phyloP scores from a whole-genome alignment of 2,329 filamentous ascomycete species.

The Daldinia eschscholtzii region DNA sequence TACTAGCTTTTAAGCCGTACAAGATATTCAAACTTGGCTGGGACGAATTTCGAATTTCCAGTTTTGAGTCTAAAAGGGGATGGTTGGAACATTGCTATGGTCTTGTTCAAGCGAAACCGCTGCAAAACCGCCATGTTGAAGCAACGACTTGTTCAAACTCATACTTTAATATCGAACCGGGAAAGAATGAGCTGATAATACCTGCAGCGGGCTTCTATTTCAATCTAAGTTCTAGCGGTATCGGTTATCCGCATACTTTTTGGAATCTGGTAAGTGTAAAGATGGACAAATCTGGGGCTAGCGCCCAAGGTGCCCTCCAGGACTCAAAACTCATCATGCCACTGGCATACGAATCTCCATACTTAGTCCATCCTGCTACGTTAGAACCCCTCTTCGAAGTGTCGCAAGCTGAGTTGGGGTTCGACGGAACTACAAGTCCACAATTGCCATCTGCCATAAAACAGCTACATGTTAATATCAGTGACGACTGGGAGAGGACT shows the following conservation, averaged over 20 bases:
- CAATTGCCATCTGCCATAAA: slow-evolving; percentile 40
- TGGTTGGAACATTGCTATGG: slow-evolving; percentile 57
- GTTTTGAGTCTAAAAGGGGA: slow-evolving; percentile 53
- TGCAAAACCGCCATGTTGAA: slow-evolving; percentile 42
- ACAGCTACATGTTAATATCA: slow-evolving; percentile 38
- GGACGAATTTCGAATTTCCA: slow-evolving; percentile 56
- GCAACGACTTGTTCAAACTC: slow-evolving; percentile 54
- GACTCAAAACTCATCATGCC: slow-evolving; percentile 56
- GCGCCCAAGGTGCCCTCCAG: slow-evolving; percentile 51
- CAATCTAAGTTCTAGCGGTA: slow-evolving; percentile 36
- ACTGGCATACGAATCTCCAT: slow-evolving; percentile 52
- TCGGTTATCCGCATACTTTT: slow-evolving; percentile 42
- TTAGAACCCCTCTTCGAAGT: slow-evolving; percentile 55
- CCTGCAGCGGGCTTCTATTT: slow-evolving; percentile 44
- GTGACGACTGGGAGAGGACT: slow-evolving; percentile 35
- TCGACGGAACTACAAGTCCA: slow-evolving; percentile 37
- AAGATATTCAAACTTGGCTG: slow-evolving; percentile 47
- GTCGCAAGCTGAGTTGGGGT: slow-evolving; percentile 49
- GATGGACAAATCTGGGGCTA: slow-evolving; percentile 16
- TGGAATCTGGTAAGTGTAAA: slow-evolving; percentile 46
- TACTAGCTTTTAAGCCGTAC: slow-evolving; percentile 52
- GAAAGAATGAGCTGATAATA: slow-evolving; percentile 56
- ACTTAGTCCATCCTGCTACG: slow-evolving; percentile 56
- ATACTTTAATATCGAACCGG: slow-evolving; percentile 54
- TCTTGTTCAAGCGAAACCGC: slow-evolving; percentile 49